Percentiles rank a stretch among this genome's conserved stretches.
phyloP scores from a whole-genome alignment of 495 filamentous ascomycete genomes.

The Venustampulla echinocandica region DNA sequence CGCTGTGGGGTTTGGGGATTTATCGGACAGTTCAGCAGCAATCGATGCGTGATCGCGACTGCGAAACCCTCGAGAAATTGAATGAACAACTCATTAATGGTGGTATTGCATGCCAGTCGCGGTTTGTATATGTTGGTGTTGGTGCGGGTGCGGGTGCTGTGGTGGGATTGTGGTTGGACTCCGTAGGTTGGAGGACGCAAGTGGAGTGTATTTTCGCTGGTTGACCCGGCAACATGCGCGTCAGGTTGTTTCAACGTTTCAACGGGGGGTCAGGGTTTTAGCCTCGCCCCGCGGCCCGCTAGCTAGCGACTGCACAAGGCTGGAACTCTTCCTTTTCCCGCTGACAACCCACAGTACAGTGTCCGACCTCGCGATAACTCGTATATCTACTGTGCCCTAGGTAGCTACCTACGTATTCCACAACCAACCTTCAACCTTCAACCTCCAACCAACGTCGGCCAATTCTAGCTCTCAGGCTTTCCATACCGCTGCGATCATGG shows the following conservation, averaged over 20 bases:
- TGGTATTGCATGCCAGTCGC: conserved; percentile 12
- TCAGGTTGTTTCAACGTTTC: not conserved
- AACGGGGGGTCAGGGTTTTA: not conserved
- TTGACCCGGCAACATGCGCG: conserved; percentile 10
- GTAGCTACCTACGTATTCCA: too few relatives aligned
- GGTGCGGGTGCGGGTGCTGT: too few relatives aligned
- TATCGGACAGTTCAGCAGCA: conserved; percentile 12
- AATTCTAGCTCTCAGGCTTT: not conserved
- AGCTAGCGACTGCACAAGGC: too few relatives aligned
- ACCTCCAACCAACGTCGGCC: not conserved
- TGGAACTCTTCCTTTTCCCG: not conserved
- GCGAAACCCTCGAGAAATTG: conserved; percentile 13
- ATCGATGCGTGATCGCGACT: conserved; percentile 17
- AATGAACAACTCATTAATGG: conserved; percentile 16
- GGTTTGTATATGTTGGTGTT: conserved; percentile 4
- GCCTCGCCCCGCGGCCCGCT: not conserved
- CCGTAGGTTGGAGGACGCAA: too few relatives aligned
- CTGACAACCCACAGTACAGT: too few relatives aligned
- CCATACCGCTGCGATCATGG: conserved; percentile 12
- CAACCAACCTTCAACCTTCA: not conserved
- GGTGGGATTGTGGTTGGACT: too few relatives aligned
- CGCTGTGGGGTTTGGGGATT: not conserved
- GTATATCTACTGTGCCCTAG: too few relatives aligned
- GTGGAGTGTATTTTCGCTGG: not conserved
- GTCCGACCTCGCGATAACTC: too few relatives aligned